Evolutionary conservation across 2,329 filamentous ascomycete species (phyloP), one percentile per base, ranked within the genome.

Genomic region (Sarocladiaceae sp.): DNA sequence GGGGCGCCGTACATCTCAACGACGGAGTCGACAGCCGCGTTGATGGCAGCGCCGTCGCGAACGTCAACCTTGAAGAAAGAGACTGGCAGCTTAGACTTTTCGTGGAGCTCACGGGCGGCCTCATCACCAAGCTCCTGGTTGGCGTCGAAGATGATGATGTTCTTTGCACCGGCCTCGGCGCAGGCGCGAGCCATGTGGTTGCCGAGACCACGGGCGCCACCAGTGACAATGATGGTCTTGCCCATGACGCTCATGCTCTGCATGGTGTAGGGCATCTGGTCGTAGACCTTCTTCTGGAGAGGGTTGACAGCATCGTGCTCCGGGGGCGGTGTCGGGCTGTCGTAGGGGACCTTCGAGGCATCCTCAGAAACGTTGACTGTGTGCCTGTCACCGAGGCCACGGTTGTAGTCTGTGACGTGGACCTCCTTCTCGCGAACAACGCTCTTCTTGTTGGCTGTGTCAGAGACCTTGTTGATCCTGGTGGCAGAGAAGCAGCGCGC

Each of bases 11-110:
- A 85, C 50, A 80, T 70, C 48, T 79, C 70, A 33, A 80, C 76
- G 32, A 86, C 78, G 47, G 78, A 74, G 50, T 79, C 72, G 44
- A 89, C 80, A 18, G 83, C 82, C 44, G 81, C 77, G 54, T 81
- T 76, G 62, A 89, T 84, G 51, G 80, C 82, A 33, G 71, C 73
- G 10, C 76, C 81, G 53, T 88, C 82, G 56, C 84, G 82, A 24
- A 90, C 83, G 55, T 89, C 84, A 35, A 88, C 83, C 67, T 83
- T 83, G 73, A 84, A 87, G 71, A 88, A 89, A 39, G 78, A 78
- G 37, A 85, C 81, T 29, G 83, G 82, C 23, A 88, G 73, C 39
- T 80, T 79, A n/a, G 82, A 83, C 71, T 85, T 80, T 58, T 79
- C 67, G 65, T 85, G 80, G 33, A 89, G 73, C 63, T 85, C 80